Evolutionary conservation across 2,329 filamentous ascomycete species (phyloP), one percentile per base, ranked within the genome.

Genomic region (Ceratocystis diversiconidia): DNA sequence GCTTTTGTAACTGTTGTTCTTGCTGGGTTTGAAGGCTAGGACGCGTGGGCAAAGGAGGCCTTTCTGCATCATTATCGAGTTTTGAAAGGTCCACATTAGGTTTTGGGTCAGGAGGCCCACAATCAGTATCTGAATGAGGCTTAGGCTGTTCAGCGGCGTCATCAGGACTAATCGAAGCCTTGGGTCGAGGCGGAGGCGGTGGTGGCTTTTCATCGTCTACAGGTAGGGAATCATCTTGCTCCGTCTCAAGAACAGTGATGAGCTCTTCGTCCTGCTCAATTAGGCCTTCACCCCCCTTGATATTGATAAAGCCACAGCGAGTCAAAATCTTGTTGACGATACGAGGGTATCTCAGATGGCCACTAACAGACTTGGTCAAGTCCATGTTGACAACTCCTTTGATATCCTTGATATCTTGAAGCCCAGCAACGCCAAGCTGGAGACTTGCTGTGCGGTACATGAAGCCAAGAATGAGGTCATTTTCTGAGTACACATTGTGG

Each of bases 401-500:
- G 17, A 92, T 83, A 7, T 80, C 82, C 66, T 84, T 71, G 28
- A 95, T 83, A 41, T 84, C 80, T 72, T 96, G 88, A 1, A 97
- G 77, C 0, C 92, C 92, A 0, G 91, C 91, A 52, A 96, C 84
- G 2, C 92, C 92, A 50, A 89, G 81, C 69, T 94, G 87, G 32
- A 95, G 82, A 67, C 86, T 91, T 50, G 88, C 90, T 1, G 90
- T 87, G 57, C 92, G 85, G 73, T 96, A 96, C 19, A 96, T 78
- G 72, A 96, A 92, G 0, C 85, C 91, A 0, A 96, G 83, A 41
- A 96, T 85, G 71, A 90, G 89, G 74, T 96, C 92, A 68, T 94
- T 92, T 63, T 87, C 85, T 1, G 89, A 92, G 75, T 87, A 96
- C 7, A 92, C 90, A 70, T 96, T 96, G 70, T 95, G 87, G 6